Percentiles rank a stretch among this genome's conserved stretches.
These are phyloP conservation scores for Penicillium sp. DNA, from an alignment of 2,329 filamentous ascomycete genomes.

Conservation along the genomic window DNA sequence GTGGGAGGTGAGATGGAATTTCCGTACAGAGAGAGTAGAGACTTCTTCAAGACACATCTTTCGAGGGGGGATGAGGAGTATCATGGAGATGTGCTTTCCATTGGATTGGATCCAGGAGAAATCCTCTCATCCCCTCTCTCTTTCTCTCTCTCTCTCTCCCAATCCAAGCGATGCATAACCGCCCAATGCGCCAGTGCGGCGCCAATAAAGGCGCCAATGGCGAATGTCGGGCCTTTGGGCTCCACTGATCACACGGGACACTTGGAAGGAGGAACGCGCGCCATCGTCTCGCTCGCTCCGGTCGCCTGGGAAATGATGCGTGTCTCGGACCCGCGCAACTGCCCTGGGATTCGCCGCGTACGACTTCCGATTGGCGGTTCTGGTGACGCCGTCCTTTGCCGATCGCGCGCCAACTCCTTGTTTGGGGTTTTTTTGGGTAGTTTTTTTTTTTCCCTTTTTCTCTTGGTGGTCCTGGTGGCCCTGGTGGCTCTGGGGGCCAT, in stretches of 20 bases:
- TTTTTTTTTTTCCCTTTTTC: slow-evolving; percentile 4
- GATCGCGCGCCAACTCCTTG: slow-evolving; percentile 36
- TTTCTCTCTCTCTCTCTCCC: too few relatives aligned
- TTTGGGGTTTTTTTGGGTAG: too few relatives aligned
- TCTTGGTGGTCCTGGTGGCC: too few relatives aligned
- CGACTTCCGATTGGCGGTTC: slow-evolving; percentile 22
- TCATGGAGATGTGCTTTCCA: slow-evolving; percentile 4
- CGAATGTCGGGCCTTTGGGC: slow-evolving; percentile 4
- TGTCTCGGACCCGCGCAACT: slow-evolving; percentile 27
- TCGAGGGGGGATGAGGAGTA: not conserved
- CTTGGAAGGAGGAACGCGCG: slow-evolving; percentile 28
- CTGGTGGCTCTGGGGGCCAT: not conserved
- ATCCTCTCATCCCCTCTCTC: too few relatives aligned
- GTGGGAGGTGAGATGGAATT: too few relatives aligned
- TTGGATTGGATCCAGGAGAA: too few relatives aligned
- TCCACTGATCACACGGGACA: slow-evolving; percentile 23
- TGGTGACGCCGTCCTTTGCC: slow-evolving; percentile 30
- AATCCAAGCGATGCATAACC: slow-evolving; percentile 20
- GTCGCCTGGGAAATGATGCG: slow-evolving; percentile 18
- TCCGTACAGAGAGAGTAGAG: too few relatives aligned
- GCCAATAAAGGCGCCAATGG: slow-evolving; percentile 10
- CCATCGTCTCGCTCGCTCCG: slow-evolving; percentile 20
- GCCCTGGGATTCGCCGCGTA: slow-evolving; percentile 18
- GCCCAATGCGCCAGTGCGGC: slow-evolving; percentile 12
- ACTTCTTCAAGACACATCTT: too few relatives aligned